Percentiles rank a stretch among this genome's conserved stretches.
Evolutionary conservation across 768 basidiomycete genomes (phyloP).

Genomic region (Boletus rufocinnamomeus): DNA sequence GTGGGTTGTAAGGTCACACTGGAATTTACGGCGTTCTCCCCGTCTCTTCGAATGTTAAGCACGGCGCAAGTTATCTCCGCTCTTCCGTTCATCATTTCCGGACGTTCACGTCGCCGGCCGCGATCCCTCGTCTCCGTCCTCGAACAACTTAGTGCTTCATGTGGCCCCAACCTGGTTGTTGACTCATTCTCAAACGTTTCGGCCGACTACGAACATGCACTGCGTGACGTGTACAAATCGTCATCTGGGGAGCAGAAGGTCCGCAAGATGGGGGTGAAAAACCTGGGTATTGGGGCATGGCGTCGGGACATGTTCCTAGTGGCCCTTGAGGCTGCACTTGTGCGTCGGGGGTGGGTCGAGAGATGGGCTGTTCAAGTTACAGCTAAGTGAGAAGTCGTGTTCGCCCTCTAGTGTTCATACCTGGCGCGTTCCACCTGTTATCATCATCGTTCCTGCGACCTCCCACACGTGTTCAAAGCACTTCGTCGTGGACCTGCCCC

Average conservation of each 20-base stretch:
- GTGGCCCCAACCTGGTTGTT: constrained; percentile 32
- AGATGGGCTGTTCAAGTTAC: constrained; percentile 45
- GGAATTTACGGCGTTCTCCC: constrained; percentile 43
- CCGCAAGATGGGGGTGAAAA: constrained; percentile 15
- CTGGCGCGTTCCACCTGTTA: not conserved
- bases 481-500: not conserved
- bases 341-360: constrained; percentile 44
- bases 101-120: constrained; percentile 38
- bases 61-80: constrained; percentile 43
- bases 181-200: constrained; percentile 45
- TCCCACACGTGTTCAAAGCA: not conserved
- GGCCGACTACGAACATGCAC: constrained; percentile 26
- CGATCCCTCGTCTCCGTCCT: constrained; percentile 41
- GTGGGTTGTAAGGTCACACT: constrained; percentile 27
- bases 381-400: constrained; percentile 10
- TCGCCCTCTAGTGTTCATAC: not conserved
- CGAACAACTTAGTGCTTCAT: constrained; percentile 33
- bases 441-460: not conserved
- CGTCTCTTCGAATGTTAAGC: constrained; percentile 37
- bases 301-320: constrained; percentile 49
- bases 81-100: constrained; percentile 44
- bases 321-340: constrained; percentile 54
- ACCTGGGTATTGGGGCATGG: constrained; percentile 41
- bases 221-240: constrained; percentile 11
- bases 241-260: constrained; percentile 12